Evolutionary conservation across 257 asterid species (phyloP).

Genomic region (Solanum gandarillasii): DNA sequence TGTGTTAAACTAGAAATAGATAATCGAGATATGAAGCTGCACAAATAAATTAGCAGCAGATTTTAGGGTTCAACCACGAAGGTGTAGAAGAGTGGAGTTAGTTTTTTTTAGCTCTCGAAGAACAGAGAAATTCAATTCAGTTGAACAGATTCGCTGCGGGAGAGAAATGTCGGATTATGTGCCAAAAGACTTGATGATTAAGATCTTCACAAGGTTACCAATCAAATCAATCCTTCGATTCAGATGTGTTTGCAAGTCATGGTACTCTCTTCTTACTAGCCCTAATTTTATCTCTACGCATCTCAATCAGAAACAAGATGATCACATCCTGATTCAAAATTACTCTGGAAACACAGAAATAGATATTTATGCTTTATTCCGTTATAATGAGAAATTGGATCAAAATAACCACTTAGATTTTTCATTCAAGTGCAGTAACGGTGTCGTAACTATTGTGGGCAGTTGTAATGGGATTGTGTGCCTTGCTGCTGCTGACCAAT

Average conservation of each 20-base stretch:
- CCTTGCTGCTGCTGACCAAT: background rate
- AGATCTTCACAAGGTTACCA: background rate
- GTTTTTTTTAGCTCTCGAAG: background rate
- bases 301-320: background rate
- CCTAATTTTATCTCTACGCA: background rate
- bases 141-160: background rate
- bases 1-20: background rate
- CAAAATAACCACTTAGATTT: background rate
- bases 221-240: background rate
- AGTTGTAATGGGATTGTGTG: background rate
- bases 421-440: background rate
- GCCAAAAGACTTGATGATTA: constrained; percentile 1
- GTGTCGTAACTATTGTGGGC: background rate
- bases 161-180: background rate
- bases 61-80: background rate
- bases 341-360: background rate
- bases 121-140: background rate
- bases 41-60: background rate
- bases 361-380: background rate
- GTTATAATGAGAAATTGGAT: background rate
- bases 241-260: constrained; percentile 3
- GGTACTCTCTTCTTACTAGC: background rate
- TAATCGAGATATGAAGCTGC: background rate
- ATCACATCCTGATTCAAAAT: background rate
- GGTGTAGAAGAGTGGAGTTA: background rate